Evolutionary conservation across 306 rosid genomes (phyloP).

Genomic region (Dalbergia cultrata): DNA sequence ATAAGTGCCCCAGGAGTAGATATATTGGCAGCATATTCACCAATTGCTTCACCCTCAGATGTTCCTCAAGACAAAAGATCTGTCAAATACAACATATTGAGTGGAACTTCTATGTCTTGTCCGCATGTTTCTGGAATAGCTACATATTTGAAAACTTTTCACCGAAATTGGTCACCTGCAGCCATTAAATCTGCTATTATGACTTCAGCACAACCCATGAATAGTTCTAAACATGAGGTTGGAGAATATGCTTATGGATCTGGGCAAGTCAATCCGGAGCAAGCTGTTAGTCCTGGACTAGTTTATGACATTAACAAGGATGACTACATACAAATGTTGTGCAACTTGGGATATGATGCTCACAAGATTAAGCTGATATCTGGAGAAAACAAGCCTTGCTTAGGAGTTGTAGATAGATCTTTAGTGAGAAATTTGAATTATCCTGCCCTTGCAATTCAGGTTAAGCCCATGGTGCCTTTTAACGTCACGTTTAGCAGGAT

Average conservation of each 20-base stretch:
- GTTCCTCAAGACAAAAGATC: neutral
- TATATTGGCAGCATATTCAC: slow-evolving; percentile 18
- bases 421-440: slow-evolving; percentile 9
- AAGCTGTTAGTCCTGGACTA: slow-evolving; percentile 20
- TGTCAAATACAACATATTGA: neutral
- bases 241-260: slow-evolving; percentile 29
- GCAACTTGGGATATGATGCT: slow-evolving; percentile 21
- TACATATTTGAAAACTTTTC: slow-evolving; percentile 26
- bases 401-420: neutral
- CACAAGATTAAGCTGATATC: neutral
- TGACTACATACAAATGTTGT: neutral
- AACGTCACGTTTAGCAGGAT: neutral
- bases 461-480: neutral
- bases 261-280: slow-evolving; percentile 4
- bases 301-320: slow-evolving; percentile 24
- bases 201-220: neutral
- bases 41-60: neutral
- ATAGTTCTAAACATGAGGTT: neutral
- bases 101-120: slow-evolving; percentile 30
- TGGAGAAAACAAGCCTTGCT: neutral
- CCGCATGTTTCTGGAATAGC: slow-evolving; percentile 13
- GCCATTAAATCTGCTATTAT: neutral
- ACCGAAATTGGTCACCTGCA: slow-evolving; percentile 17
- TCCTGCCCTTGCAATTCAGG: neutral
- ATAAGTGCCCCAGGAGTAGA: slow-evolving; percentile 30